Conservation (phyloP, 768 basidiomycete genomes). For the Hirschioporus abietinus region DNA sequence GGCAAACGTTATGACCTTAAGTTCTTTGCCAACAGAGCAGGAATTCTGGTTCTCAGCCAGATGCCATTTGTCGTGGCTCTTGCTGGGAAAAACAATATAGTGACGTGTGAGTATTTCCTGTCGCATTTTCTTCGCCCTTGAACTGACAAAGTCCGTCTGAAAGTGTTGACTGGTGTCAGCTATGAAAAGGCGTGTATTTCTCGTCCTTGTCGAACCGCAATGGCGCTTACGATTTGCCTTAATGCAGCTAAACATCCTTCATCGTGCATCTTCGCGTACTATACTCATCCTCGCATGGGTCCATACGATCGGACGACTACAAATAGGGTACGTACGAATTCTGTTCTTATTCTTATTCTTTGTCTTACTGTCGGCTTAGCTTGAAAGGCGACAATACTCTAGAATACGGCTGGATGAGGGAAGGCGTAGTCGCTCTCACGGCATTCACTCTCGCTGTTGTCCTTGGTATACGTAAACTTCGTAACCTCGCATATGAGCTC, state of each 20-base stretch:
- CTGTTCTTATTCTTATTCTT: too few species aligned
- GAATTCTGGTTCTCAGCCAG: slow-evolving; percentile 29
- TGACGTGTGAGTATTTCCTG: slow-evolving; percentile 31
- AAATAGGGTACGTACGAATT: background rate
- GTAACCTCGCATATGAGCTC: slow-evolving; percentile 11
- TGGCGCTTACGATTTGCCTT: background rate
- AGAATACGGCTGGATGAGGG: slow-evolving; percentile 2
- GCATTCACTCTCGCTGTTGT: slow-evolving; percentile 7
- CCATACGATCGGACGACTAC: background rate
- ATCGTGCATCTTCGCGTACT: slow-evolving; percentile 13
- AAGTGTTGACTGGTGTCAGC: slow-evolving; percentile 24
- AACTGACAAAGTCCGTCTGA: background rate
- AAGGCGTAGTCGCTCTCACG: slow-evolving; percentile 8
- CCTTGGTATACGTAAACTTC: slow-evolving; percentile 11
- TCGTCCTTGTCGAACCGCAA: background rate
- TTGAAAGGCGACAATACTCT: background rate
- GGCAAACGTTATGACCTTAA: slow-evolving; percentile 12
- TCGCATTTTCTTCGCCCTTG: background rate
- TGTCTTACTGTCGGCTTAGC: background rate
- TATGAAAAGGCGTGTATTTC: slow-evolving; percentile 21
- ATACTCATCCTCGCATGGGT: slow-evolving; percentile 10
- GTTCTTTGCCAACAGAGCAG: slow-evolving; percentile 27
- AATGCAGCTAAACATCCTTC: slow-evolving; percentile 14
- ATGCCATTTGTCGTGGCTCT: slow-evolving; percentile 39
- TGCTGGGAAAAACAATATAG: slow-evolving; percentile 45